phyloP scores from a whole-genome alignment of 495 filamentous ascomycete genomes.

The Clavariopsis aquatica region DNA sequence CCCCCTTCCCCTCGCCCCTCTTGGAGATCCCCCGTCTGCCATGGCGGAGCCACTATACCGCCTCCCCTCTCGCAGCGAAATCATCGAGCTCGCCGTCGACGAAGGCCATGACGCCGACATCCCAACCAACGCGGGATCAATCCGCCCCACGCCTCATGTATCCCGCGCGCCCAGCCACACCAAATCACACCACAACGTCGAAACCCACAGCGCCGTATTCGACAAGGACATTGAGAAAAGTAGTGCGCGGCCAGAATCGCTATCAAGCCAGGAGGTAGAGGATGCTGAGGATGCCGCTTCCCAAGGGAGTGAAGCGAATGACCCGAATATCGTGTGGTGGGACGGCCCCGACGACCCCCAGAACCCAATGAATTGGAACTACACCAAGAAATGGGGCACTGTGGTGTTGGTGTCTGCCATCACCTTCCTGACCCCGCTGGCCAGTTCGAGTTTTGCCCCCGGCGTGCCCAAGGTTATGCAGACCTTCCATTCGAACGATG shows the following conservation, averaged over 20 bases:
- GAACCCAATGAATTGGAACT: slow-evolving; percentile 53
- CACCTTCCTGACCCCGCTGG: slow-evolving; percentile 40
- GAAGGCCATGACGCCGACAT: slow-evolving; percentile 36
- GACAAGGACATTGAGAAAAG: slow-evolving; percentile 29
- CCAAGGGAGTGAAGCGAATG: slow-evolving; percentile 6
- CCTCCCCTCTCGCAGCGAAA: slow-evolving; percentile 29
- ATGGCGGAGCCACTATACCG: slow-evolving; percentile 12
- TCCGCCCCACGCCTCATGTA: neutral
- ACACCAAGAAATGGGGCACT: slow-evolving; percentile 32
- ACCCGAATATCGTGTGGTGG: slow-evolving; percentile 46
- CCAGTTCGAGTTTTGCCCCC: slow-evolving; percentile 37
- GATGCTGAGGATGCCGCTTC: neutral
- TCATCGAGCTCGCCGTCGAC: slow-evolving; percentile 23
- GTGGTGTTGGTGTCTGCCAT: slow-evolving; percentile 30
- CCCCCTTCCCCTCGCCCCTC: neutral
- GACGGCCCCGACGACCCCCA: slow-evolving; percentile 44
- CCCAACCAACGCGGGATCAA: slow-evolving; percentile 26
- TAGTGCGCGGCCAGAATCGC: slow-evolving; percentile 8
- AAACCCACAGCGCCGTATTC: neutral
- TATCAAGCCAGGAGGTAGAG: slow-evolving; percentile 14
- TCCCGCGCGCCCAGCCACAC: neutral
- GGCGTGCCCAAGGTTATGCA: slow-evolving; percentile 38
- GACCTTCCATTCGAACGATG: slow-evolving; percentile 32
- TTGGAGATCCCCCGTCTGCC: neutral
- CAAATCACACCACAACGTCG: neutral